Base-by-base conservation (phyloP, 352 stramenopile genomes). In the Pythium guiyangense region DNA sequence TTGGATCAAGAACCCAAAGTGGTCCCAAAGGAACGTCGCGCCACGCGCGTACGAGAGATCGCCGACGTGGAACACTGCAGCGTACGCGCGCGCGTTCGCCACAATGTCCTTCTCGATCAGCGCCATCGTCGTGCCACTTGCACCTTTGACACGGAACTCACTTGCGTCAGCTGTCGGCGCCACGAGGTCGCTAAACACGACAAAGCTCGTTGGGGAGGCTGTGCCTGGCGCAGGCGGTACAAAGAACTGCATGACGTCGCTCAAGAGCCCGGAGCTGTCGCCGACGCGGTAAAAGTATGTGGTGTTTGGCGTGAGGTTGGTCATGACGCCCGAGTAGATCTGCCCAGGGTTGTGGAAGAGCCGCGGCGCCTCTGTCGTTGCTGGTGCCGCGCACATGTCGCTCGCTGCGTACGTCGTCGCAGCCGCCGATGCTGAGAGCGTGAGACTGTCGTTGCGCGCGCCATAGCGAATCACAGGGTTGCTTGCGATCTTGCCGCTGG, bases 1-100 rank as follows among this genome's bases (percentile, higher is more conserved):
- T 60, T 94, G 59, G 60, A 97, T 93, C 54, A 97, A 73, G 31
- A 84, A 56, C 17, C 86, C 72, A 44, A 89, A 92, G 45, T 92
- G 75, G 37, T 97, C 89, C 90, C 90, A 97, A 49, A 91, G 66
- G 42, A 73, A 88, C 4, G 86, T 90, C 11, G 65, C 51, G 2
- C 77, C 76, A 39, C 66, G 72, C 9, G 86, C 86, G 60, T 96
- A 96, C 26, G 77, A 69, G 20, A 93, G 46, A 59, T 96, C 88
- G 35, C 88, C 88, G 50, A 96, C 67, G 54, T 96, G 86, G 66
- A 96, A 74, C n/a, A 95, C 71, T 4, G 62, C 81, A 4, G 71
- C 71, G 42, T 88, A 78, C 48, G 88, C 10, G 14, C 43, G 47
- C 25, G 37, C 14, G n/a, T n/a, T 45, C 27, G 69, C 66, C 9